Percentiles rank a stretch among this genome's conserved stretches.
Conservation (phyloP, 495 filamentous ascomycete genomes). For the Penicillium nucicola region DNA sequence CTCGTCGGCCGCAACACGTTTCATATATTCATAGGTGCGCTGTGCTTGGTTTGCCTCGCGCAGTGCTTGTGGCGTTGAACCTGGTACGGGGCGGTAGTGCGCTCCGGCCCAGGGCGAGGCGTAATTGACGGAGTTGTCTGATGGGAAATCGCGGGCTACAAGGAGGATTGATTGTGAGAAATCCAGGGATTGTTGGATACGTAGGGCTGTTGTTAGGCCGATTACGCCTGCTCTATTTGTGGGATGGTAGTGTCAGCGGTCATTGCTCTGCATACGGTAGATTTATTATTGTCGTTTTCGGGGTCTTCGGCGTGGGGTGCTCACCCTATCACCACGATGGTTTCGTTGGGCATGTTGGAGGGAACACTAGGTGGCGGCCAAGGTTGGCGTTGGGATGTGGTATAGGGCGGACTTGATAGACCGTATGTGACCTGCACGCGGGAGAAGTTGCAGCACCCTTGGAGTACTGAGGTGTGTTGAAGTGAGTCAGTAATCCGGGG, state of each 20-base stretch:
- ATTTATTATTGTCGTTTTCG: not conserved
- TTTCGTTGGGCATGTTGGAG: conserved; percentile 26
- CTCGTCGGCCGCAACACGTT: conserved; percentile 31
- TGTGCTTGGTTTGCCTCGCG: conserved; percentile 50
- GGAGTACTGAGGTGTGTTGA: not conserved
- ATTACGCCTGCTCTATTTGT: conserved; percentile 53
- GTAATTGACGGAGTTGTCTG: conserved; percentile 54
- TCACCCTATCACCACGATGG: conserved; percentile 47
- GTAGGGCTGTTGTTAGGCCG: conserved; percentile 52
- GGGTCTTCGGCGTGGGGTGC: not conserved
- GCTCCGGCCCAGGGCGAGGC: conserved; percentile 66
- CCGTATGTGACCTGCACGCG: not conserved
- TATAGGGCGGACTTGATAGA: not conserved
- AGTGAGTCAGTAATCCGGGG: conserved; percentile 14
- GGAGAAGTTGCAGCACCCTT: not conserved
- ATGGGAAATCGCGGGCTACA: conserved; percentile 55
- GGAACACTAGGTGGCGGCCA: not conserved
- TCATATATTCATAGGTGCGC: conserved; percentile 51
- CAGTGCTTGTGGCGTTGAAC: conserved; percentile 32
- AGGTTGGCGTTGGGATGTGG: not conserved
- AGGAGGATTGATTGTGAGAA: conserved; percentile 45
- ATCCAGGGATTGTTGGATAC: conserved; percentile 41
- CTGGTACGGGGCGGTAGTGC: conserved; percentile 56
- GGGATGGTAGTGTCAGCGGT: conserved; percentile 7
- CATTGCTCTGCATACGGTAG: not conserved